Conservation (phyloP, 2,329 filamentous ascomycete genomes). For the Lachnellula suecica region DNA sequence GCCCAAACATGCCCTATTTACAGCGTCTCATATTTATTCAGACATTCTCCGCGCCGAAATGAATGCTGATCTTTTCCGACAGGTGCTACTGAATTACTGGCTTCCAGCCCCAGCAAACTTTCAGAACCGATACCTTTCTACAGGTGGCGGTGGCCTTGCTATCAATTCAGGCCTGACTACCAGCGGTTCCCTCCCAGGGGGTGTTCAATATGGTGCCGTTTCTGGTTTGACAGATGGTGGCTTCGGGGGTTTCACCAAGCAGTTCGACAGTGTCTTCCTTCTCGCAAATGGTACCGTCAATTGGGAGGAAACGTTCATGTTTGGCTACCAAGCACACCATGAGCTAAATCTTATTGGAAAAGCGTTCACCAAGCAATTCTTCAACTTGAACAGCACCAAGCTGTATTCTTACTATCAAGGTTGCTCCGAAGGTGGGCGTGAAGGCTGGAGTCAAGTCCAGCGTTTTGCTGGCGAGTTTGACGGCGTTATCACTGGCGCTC, state of each 20-base stretch:
- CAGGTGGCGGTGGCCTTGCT: constrained; percentile 50
- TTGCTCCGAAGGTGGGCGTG: constrained; percentile 47
- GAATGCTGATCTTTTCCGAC: no score
- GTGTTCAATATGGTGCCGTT: constrained; percentile 46
- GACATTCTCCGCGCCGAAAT: no score
- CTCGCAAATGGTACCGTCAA: constrained; percentile 40
- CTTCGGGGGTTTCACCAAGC: constrained; percentile 45
- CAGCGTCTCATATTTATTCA: no score
- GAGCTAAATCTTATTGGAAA: constrained; percentile 43
- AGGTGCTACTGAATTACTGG: constrained; percentile 40
- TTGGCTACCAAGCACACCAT: constrained; percentile 38
- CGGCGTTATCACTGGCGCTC: constrained; percentile 45
- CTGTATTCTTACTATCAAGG: constrained; percentile 33
- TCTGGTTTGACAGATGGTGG: constrained; percentile 49
- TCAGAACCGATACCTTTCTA: constrained; percentile 45
- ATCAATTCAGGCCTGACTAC: constrained; percentile 37
- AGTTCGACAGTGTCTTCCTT: constrained; percentile 38
- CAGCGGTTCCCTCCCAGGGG: constrained; percentile 34
- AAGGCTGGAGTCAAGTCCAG: constrained; percentile 47
- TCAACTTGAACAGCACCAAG: constrained; percentile 28
- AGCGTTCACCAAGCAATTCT: constrained; percentile 42
- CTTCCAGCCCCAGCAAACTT: constrained; percentile 43
- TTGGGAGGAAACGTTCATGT: constrained; percentile 37
- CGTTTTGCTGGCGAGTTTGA: constrained; percentile 42
- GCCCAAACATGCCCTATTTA: no score